phyloP scores from a whole-genome alignment of 495 filamentous ascomycete genomes.

The Patellaria atrata region DNA sequence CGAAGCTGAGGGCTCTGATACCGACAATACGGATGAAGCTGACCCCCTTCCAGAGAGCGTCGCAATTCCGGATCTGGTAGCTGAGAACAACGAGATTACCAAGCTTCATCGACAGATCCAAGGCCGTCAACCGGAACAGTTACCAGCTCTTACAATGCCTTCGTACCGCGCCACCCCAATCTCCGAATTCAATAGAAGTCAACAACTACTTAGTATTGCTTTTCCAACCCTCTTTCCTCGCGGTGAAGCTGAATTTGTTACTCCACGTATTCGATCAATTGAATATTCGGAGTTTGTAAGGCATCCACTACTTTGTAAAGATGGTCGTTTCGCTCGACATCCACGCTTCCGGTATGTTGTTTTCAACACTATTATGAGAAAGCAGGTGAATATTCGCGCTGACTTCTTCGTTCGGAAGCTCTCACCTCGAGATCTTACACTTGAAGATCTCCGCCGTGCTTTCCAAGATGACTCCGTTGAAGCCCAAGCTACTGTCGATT shows the following conservation, averaged over 20 bases:
- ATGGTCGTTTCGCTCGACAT: background rate
- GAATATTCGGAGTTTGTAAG: background rate
- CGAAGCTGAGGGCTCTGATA: background rate
- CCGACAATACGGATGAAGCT: background rate
- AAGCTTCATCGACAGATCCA: background rate
- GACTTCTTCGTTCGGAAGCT: background rate
- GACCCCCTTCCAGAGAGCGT: background rate
- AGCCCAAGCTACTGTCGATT: too few relatives aligned
- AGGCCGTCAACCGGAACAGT: background rate
- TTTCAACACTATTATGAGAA: slow-evolving; percentile 1
- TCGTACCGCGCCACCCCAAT: background rate
- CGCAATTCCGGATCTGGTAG: background rate
- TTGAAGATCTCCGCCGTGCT: background rate
- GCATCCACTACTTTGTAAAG: slow-evolving; percentile 1
- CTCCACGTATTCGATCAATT: background rate
- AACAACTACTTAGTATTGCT: background rate
- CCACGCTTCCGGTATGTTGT: slow-evolving; percentile 1
- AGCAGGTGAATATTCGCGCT: background rate
- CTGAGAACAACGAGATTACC: background rate
- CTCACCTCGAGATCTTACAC: background rate
- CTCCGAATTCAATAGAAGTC: background rate
- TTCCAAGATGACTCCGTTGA: too few relatives aligned
- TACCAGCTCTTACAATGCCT: background rate
- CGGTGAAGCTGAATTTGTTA: background rate
- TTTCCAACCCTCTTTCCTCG: background rate